Base-by-base conservation (phyloP, 23 red algal genomes). In the Porphyridium purpureum region DNA sequence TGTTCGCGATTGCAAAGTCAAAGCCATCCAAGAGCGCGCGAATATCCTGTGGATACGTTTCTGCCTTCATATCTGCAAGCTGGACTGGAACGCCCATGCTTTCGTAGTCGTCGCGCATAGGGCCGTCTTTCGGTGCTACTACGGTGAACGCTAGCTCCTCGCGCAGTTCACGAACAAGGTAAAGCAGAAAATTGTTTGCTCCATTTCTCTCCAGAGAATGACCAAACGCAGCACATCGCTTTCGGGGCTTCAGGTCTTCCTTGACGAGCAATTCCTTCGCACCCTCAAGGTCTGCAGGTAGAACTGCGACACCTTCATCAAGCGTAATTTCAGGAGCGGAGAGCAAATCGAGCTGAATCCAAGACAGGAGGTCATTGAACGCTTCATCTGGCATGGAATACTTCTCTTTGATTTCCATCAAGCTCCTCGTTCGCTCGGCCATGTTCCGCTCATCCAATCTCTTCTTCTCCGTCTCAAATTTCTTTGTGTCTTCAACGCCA, bases 181-280 rank as follows among this genome's bases (percentile, higher is more conserved):
- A 93, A 3, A 93, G 47, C 14, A 93, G 53, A 50, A 93, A 93
- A 31, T 93, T 93, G 60, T 93, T 93, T 29, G 86, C 86, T 17
- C 86, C 86, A 55, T 93, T 93, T 7, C 86, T 35, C 62, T 93
- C 86, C 64, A 93, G 55, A 0, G 86, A 93, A 48, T 93, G 86
- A 35, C 76, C 79, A 64, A 93, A 93, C 24, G 86, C 86, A 2
- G 76, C 86, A 52, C 72, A 74, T 29, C 73, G 54, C 24, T 71
- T 71, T 29, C 82, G 59, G 11, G 73, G 57, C 33, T 60, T 33
- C 27, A 76, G 54, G 5, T 55, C 50, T 5, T 59, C 68, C 11
- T 48, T 42, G 31, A 60, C 7, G 4, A 88, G 47, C 15, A 70
- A 78, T 7, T 34, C 33, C 9, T 47, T 31, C n/a, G 82, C 82